Conservation (phyloP, 306 rosid species). For the Glycine tomentella region DNA sequence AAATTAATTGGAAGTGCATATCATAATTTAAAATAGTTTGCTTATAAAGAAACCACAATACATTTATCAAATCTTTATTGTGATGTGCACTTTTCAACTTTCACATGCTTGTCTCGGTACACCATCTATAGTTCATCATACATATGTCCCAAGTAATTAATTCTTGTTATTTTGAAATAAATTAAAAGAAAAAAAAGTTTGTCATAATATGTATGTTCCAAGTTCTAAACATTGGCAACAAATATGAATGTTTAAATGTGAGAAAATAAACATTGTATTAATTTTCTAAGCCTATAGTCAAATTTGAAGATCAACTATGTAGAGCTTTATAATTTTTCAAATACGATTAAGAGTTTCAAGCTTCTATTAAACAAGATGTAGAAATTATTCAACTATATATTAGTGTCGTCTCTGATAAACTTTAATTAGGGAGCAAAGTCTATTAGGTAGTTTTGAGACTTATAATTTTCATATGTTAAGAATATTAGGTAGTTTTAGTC, state of each 20-base stretch:
- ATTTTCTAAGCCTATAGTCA: not conserved
- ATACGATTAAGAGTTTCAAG: not conserved
- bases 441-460: too few species aligned
- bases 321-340: not conserved
- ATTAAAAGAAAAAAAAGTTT: too few species aligned
- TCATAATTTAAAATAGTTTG: not conserved
- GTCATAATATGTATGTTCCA: too few species aligned
- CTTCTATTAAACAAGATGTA: not conserved
- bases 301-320: not conserved
- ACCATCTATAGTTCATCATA: not conserved
- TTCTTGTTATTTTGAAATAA: too few species aligned
- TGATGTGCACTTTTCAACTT: conserved; percentile 8
- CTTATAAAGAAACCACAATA: not conserved
- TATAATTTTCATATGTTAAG: too few species aligned
- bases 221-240: too few species aligned
- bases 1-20: not conserved
- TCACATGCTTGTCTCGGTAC: not conserved
- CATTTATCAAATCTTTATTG: conserved; percentile 18
- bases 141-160: not conserved
- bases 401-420: not conserved
- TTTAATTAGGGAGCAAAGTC: not conserved
- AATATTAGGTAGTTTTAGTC: too few species aligned
- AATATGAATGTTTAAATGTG: not conserved
- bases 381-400: not conserved
- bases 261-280: not conserved